A percentile compares a stretch with the other conserved stretches of the same genome.
These are phyloP conservation scores for Niebla homalea DNA, from an alignment of 495 filamentous ascomycete genomes.

Conservation along the genomic window DNA sequence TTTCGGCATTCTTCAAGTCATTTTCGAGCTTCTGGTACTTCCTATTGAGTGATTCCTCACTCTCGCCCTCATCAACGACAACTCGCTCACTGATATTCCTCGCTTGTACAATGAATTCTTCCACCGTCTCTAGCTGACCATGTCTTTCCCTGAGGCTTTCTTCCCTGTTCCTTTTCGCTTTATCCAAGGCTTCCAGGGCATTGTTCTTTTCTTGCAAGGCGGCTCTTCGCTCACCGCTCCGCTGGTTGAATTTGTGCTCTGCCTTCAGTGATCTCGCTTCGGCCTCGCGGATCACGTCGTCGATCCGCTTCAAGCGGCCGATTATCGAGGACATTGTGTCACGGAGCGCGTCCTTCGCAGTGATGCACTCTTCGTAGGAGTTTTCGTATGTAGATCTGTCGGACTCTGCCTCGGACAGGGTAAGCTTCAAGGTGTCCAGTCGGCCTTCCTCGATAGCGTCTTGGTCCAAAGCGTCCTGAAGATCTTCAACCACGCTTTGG, in stretches of 20 bases:
- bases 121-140: slow-evolving; percentile 31
- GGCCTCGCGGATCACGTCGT: slow-evolving; percentile 27
- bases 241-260: slow-evolving; percentile 39
- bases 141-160: slow-evolving; percentile 33
- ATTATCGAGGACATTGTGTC: slow-evolving; percentile 28
- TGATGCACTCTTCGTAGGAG: slow-evolving; percentile 38
- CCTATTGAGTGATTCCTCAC: slow-evolving; percentile 43
- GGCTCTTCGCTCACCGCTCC: slow-evolving; percentile 35
- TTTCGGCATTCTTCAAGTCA: slow-evolving; percentile 39
- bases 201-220: slow-evolving; percentile 54
- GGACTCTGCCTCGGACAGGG: slow-evolving; percentile 37
- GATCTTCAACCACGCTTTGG: slow-evolving; percentile 41
- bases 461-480: slow-evolving; percentile 46
- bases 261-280: slow-evolving; percentile 39
- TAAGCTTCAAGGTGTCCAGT: slow-evolving; percentile 43
- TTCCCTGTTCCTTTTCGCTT: slow-evolving; percentile 34
- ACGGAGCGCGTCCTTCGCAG: slow-evolving; percentile 38
- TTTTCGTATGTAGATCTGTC: slow-evolving; percentile 32
- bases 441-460: slow-evolving; percentile 46
- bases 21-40: slow-evolving; percentile 46
- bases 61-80: slow-evolving; percentile 55
- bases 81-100: slow-evolving; percentile 44
- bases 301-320: slow-evolving; percentile 27
- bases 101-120: slow-evolving; percentile 46
- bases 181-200: slow-evolving; percentile 38